Conservation (phyloP, 768 basidiomycete species). For the Psilocybe cubensis region DNA sequence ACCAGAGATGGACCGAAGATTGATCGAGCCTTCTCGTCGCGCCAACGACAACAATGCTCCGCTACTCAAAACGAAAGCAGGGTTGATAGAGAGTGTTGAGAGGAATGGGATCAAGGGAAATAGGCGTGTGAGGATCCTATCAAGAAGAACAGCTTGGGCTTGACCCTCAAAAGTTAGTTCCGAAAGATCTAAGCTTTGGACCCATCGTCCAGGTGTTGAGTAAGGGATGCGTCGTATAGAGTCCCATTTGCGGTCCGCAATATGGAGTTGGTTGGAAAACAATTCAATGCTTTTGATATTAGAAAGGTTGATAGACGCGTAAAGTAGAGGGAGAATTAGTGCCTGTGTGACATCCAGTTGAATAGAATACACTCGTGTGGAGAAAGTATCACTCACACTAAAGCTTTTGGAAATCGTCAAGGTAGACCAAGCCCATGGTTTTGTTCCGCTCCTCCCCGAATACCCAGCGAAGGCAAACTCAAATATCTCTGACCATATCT, state of each 20-base stretch:
- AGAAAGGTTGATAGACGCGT: constrained; percentile 52
- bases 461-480: constrained; percentile 35
- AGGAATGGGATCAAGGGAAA: constrained; percentile 75
- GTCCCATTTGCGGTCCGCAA: constrained; percentile 83
- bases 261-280: constrained; percentile 60
- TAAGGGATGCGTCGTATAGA: constrained; percentile 86
- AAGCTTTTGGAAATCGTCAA: constrained; percentile 49
- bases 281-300: constrained; percentile 50
- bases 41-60: constrained; percentile 57
- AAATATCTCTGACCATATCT: constrained; percentile 74
- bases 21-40: constrained; percentile 50
- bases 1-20: constrained; percentile 57
- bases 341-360: constrained; percentile 44
- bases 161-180: constrained; percentile 45
- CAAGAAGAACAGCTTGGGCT: constrained; percentile 55
- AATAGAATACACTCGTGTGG: neutral
- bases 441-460: constrained; percentile 13
- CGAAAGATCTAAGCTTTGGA: constrained; percentile 76
- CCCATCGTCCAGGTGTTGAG: constrained; percentile 88
- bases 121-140: constrained; percentile 63
- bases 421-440: constrained; percentile 35
- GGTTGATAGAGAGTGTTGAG: constrained; percentile 52
- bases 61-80: constrained; percentile 62
- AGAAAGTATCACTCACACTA: constrained; percentile 31
- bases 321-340: constrained; percentile 68